Base-by-base conservation (phyloP, 352 stramenopile genomes). In the Achlya hypogyna region DNA sequence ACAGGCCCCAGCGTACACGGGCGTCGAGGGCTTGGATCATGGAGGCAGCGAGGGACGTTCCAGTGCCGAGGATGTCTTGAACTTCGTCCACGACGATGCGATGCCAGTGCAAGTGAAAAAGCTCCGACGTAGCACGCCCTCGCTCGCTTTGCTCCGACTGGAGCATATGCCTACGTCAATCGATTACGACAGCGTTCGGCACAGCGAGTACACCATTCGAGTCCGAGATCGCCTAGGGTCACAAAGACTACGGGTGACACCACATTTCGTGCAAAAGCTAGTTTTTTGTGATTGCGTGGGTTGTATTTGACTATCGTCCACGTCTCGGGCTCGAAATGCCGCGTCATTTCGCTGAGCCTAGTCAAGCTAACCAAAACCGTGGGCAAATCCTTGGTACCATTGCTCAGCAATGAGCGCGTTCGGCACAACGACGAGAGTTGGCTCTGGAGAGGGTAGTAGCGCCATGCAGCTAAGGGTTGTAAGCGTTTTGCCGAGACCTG, bases 81-180 rank as follows among this genome's bases (percentile, higher is more conserved):
- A 67, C 60, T 67, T 67, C 60, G 27, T 67, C 60, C 20, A 67
- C 60, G 27, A 49, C 28, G 43, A 67, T 67, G 34, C 60, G 60
- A n/a, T 49, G 14, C 60, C 60, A 67, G 6, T 22, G 25, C 29
- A 67, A 42, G 51, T 67, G 60, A 29, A 51, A 67, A 8, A 67
- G 38, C 14, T 28, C 32, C 25, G 38, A 58, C 2, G 51, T 49
- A 14, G 38, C 51, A 14, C 51, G 29, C 18, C 60, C 60, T 2
- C 60, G 60, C 51, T 67, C 60, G 38, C 60, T 67, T 10, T 58
- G 42, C 51, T 67, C 60, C 28, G 38, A 58, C 28, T 67, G 60
- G 10, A 49, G 34, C 5, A 49, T 31, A 38, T 67, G 60, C 60
- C 60, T 67, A 40, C n/a, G 31, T 10, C n/a, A 20, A 56, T 10